Evolutionary conservation across 768 basidiomycete species (phyloP).

Genomic region (Pholiota molesta): DNA sequence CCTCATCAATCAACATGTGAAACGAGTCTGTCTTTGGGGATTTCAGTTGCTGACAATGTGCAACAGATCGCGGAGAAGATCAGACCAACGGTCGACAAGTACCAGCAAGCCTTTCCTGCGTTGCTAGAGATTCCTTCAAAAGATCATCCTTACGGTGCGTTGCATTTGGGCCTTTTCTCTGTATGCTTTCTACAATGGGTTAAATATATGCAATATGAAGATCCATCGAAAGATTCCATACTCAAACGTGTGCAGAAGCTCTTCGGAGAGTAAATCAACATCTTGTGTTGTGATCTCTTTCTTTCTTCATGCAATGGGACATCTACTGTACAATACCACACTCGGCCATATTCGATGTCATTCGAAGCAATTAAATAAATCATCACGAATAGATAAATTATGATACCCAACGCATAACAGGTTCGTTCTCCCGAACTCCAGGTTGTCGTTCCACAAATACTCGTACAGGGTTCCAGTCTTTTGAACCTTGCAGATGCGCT

Average conservation of each 20-base stretch:
- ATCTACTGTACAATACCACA: conserved; percentile 9
- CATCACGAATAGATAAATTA: conserved; percentile 23
- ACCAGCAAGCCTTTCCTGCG: conserved; percentile 95
- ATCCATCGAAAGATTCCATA: conserved; percentile 94
- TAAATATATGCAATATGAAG: conserved; percentile 39
- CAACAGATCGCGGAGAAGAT: conserved; percentile 95
- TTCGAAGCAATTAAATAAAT: conserved; percentile 12
- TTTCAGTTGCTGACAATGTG: conserved; percentile 3
- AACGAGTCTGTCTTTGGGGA: conserved; percentile 27
- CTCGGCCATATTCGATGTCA: neutral
- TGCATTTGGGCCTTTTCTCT: neutral
- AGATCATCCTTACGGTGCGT: conserved; percentile 94
- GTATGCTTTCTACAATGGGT: neutral
- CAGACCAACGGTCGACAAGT: conserved; percentile 90
- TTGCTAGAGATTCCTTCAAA: conserved; percentile 98
- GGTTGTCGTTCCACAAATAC: conserved; percentile 71
- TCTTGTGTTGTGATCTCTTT: conserved; percentile 7
- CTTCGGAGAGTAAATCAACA: conserved; percentile 74
- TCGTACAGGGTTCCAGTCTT: conserved; percentile 60
- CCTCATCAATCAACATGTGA: conserved; percentile 96
- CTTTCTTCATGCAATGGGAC: neutral
- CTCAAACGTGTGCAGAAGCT: conserved; percentile 97
- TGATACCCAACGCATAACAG: conserved; percentile 69
- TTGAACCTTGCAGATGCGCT: conserved; percentile 50
- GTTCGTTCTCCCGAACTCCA: conserved; percentile 71